Percentiles rank a stretch among this genome's conserved stretches.
Conservation (phyloP, 805 yeast genomes). For the Kregervanrija pseudodelftensis region DNA sequence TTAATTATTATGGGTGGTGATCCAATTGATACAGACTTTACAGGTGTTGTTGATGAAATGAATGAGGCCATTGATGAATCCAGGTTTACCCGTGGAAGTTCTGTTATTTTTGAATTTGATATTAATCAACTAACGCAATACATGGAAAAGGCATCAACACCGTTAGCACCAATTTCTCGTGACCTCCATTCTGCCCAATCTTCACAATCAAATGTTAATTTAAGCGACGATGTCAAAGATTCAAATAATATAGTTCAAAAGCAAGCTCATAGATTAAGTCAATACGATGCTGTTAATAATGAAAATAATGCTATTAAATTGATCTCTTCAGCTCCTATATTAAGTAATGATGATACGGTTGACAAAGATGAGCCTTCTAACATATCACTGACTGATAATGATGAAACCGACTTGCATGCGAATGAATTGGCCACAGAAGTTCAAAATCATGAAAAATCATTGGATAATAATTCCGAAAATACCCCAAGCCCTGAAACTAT, state of each 20-base stretch:
- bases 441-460: too few relatives aligned
- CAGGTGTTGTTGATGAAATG: conserved; percentile 15
- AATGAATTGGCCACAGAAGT: too few relatives aligned
- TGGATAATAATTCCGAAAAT: too few relatives aligned
- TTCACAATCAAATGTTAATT: conserved; percentile 10
- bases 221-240: conserved; percentile 4
- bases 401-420: too few relatives aligned
- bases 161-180: background rate
- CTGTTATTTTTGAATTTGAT: conserved; percentile 32
- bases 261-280: conserved; percentile 11
- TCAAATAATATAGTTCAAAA: conserved; percentile 5
- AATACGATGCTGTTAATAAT: conserved; percentile 14
- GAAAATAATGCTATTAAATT: background rate
- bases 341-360: background rate
- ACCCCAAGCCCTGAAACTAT: too few relatives aligned
- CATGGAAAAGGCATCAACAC: conserved; percentile 16
- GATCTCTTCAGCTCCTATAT: conserved; percentile 6
- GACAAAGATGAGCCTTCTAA: too few relatives aligned
- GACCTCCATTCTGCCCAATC: background rate
- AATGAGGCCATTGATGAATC: conserved; percentile 22
- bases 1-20: conserved; percentile 90
- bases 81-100: conserved; percentile 24
- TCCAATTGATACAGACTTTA: conserved; percentile 50
- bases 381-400: too few relatives aligned
- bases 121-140: conserved; percentile 19